phyloP scores from a whole-genome alignment of 495 filamentous ascomycete genomes.

The Podospora fimiseda region DNA sequence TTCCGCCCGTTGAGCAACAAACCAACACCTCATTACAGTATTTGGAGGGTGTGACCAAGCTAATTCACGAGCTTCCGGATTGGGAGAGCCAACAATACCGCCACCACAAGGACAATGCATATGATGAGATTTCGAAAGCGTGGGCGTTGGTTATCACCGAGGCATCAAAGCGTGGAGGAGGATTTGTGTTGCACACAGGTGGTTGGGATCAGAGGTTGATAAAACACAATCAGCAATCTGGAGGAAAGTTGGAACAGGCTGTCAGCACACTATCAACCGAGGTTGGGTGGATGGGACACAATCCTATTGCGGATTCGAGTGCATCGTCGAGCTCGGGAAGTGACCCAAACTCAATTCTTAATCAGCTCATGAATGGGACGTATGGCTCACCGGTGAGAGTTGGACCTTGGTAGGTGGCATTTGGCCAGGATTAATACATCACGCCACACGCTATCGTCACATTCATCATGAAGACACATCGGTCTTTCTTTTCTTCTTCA shows the following conservation, averaged over 20 bases:
- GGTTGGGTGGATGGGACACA: conserved; percentile 69
- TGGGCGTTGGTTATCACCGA: conserved; percentile 92
- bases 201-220: conserved; percentile 86
- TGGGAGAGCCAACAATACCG: conserved; percentile 83
- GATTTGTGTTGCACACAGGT: conserved; percentile 83
- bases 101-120: conserved; percentile 85
- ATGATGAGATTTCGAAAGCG: conserved; percentile 89
- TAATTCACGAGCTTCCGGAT: conserved; percentile 81
- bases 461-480: no score
- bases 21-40: conserved; percentile 71
- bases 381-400: conserved; percentile 72
- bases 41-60: conserved; percentile 79
- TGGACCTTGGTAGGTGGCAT: conserved; percentile 54
- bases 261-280: conserved; percentile 67
- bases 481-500: no score
- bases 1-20: conserved; percentile 85
- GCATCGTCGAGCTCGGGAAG: conserved; percentile 34
- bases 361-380: conserved; percentile 72
- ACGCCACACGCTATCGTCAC: no score
- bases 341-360: conserved; percentile 61
- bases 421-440: background rate
- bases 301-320: conserved; percentile 29
- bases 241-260: conserved; percentile 74
- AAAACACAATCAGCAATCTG: conserved; percentile 83
- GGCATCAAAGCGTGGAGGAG: conserved; percentile 83